A percentile compares a stretch with the other conserved stretches of the same genome.
These are phyloP conservation scores for Candida sakaeoensis DNA, from an alignment of 805 yeast species.

Conservation along the genomic window DNA sequence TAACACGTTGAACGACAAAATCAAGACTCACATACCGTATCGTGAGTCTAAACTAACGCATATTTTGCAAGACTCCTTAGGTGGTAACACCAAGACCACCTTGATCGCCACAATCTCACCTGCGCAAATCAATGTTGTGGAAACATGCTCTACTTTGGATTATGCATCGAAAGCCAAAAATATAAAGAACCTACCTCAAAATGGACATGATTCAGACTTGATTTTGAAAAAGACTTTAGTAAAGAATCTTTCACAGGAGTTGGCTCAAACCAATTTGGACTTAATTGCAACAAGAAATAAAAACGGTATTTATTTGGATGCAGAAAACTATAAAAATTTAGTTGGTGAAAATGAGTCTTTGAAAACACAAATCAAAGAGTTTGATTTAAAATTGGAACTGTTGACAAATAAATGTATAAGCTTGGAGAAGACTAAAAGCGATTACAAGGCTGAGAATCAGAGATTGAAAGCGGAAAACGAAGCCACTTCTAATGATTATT, in stretches of 20 bases:
- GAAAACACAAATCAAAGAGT: constrained; percentile 20
- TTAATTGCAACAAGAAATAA: constrained; percentile 56
- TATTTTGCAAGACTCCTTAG: constrained; percentile 73
- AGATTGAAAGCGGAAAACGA: not conserved
- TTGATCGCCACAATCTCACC: constrained; percentile 87
- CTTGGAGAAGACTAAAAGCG: not conserved
- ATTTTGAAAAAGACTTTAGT: constrained; percentile 50
- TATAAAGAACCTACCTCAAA: constrained; percentile 59
- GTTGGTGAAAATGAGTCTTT: constrained; percentile 25
- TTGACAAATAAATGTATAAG: constrained; percentile 2
- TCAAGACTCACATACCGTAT: constrained; percentile 69
- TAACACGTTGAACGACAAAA: constrained; percentile 42
- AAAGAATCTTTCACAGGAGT: constrained; percentile 53
- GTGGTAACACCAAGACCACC: constrained; percentile 85
- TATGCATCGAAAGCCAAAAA: constrained; percentile 86
- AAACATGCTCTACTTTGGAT: constrained; percentile 79
- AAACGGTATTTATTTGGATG: constrained; percentile 65
- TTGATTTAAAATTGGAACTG: constrained; percentile 12
- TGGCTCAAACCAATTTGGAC: constrained; percentile 55
- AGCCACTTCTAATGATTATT: not conserved
- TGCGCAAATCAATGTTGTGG: constrained; percentile 71
- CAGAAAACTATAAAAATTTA: constrained; percentile 44
- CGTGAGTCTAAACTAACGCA: constrained; percentile 77
- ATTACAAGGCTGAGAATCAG: not conserved
- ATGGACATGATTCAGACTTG: constrained; percentile 38